phyloP scores from a whole-genome alignment of 805 yeast genomes.

The Metschnikowia aberdeeniae region DNA sequence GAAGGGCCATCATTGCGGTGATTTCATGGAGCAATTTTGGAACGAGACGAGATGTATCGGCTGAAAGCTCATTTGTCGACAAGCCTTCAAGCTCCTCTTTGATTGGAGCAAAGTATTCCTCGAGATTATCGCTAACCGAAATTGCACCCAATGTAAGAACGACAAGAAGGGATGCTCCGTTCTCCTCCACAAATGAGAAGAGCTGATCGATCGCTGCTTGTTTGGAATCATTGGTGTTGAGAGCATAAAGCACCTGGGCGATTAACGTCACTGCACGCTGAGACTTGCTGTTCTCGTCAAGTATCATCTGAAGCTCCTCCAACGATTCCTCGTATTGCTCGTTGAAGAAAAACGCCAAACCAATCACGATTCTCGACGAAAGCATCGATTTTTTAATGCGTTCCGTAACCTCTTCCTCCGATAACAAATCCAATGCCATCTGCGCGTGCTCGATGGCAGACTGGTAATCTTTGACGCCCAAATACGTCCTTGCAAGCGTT shows the following conservation, averaged over 20 bases:
- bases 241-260: slow-evolving; percentile 75
- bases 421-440: slow-evolving; percentile 47
- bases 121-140: slow-evolving; percentile 56
- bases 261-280: slow-evolving; percentile 67
- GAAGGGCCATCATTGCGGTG: slow-evolving; percentile 33
- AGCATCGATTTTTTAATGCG: slow-evolving; percentile 30
- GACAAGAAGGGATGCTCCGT: slow-evolving; percentile 64
- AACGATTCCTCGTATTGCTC: slow-evolving; percentile 63
- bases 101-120: slow-evolving; percentile 59
- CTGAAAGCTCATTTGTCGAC: slow-evolving; percentile 41
- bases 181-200: slow-evolving; percentile 55
- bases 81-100: slow-evolving; percentile 60
- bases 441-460: slow-evolving; percentile 60
- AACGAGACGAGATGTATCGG: slow-evolving; percentile 51
- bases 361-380: slow-evolving; percentile 68
- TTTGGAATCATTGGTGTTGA: slow-evolving; percentile 69
- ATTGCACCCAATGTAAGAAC: slow-evolving; percentile 79
- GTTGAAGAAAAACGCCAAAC: slow-evolving; percentile 63
- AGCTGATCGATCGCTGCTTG: slow-evolving; percentile 84
- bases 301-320: slow-evolving; percentile 60
- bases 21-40: slow-evolving; percentile 58
- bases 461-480: slow-evolving; percentile 56
- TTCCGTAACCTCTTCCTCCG: slow-evolving; percentile 29
- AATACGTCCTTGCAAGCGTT: slow-evolving; percentile 65
- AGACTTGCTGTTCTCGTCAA: slow-evolving; percentile 50